phyloP scores from a whole-genome alignment of 306 rosid species.

The Malus orientalis region DNA sequence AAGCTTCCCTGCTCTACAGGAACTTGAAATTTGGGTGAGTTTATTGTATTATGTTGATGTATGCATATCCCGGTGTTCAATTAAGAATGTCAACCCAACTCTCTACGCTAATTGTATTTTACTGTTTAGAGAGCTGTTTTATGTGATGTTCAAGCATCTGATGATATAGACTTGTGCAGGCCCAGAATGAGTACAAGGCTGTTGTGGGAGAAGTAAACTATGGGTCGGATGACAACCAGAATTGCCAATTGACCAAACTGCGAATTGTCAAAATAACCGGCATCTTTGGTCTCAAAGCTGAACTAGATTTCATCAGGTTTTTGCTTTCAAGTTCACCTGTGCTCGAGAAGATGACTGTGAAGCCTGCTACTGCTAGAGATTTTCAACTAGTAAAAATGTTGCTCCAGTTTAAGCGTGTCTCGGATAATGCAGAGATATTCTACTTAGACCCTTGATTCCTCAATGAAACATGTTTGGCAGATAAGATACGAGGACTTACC shows the following conservation, averaged over 20 bases:
- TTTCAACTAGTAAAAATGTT: slow-evolving; percentile 38
- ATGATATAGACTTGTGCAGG: slow-evolving; percentile 20
- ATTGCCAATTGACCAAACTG: slow-evolving; percentile 21
- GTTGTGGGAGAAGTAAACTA: not conserved
- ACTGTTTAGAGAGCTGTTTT: no score
- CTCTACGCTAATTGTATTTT: no score
- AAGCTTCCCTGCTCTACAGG: slow-evolving; percentile 54
- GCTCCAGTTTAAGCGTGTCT: slow-evolving; percentile 39
- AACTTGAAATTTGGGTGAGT: slow-evolving; percentile 53
- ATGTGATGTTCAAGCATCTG: not conserved
- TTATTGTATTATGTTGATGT: not conserved
- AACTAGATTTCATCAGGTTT: slow-evolving; percentile 41
- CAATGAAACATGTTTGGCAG: no score
- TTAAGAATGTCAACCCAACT: no score
- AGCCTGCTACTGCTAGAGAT: slow-evolving; percentile 20
- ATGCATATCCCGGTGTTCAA: not conserved
- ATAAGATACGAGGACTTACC: no score
- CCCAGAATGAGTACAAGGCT: slow-evolving; percentile 23
- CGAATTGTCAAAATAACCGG: slow-evolving; percentile 35
- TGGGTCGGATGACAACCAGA: slow-evolving; percentile 20
- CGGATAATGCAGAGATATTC: slow-evolving; percentile 36
- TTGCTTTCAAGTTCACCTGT: slow-evolving; percentile 37
- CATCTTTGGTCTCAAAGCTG: slow-evolving; percentile 30
- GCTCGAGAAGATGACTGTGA: slow-evolving; percentile 42
- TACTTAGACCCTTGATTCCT: slow-evolving; percentile 26